Base-by-base conservation (phyloP, 805 yeast genomes). In the Nakazawaea ishiwadae region DNA sequence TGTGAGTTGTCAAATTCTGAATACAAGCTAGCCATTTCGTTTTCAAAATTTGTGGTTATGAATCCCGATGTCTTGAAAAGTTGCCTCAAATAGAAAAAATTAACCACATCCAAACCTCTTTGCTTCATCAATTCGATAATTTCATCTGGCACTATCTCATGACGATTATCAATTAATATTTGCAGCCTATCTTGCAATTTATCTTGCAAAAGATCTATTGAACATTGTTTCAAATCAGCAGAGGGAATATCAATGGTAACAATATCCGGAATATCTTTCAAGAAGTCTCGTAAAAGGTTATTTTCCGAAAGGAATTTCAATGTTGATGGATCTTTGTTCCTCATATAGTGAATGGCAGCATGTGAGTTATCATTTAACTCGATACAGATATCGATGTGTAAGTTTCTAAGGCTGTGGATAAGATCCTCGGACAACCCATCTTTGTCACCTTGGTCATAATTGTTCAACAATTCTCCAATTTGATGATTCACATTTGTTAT, bases 311-410 rank as follows among this genome's bases (percentile, higher is more conserved):
- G 63, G 41, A 87, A 74, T 29, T 71, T 68, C 33, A 90, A 55
- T 0, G 80, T 72, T 12, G 71, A 51, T 0, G 66, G 54, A 54
- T 84, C 89, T 47, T 71, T 66, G 20, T 83, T 59, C 14, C 56
- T 57, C 11, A 86, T 67, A 49, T 86, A 64, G 53, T 83, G 89
- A 0, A 68, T 68, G 6, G 84, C 77, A 2, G 96, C 90, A 26
- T 69, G 67, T 2, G 65, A 62, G 2, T 83, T 83, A 32, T 81
- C 81, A 24, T 74, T 72, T 0, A 77, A 61, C 38, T 71, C 68
- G 9, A 82, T 61, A 50, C 82, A 82, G 8, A 88, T 51, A 9
- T 71, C 62, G 21, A 80, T 69, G 19, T 80, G 57, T 31, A 68
- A 58, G 26, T 65, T 54, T 40, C 84, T 60, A 11, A 79, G 53